Conservation (phyloP, 768 basidiomycete genomes). For the Mycena rosella region DNA sequence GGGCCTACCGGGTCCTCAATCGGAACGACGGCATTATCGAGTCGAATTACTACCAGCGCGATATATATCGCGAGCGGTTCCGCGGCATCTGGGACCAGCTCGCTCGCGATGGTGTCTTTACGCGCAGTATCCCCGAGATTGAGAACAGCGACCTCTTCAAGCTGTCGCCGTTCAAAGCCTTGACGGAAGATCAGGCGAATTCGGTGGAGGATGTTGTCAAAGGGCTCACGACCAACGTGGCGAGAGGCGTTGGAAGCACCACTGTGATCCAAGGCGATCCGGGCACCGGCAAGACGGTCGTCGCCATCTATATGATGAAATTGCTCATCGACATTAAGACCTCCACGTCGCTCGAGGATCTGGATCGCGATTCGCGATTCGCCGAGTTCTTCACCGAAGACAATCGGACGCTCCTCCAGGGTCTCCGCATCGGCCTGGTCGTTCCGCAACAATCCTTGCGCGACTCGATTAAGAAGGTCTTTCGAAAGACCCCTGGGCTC, state of each 20-base stretch:
- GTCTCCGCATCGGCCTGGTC: conserved; percentile 28
- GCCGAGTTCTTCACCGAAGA: conserved; percentile 31
- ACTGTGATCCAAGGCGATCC: conserved; percentile 29
- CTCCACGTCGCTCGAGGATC: conserved; percentile 27
- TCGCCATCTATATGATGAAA: conserved; percentile 33
- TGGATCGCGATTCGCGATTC: conserved; percentile 26
- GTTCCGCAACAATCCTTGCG: conserved; percentile 31
- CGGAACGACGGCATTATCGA: conserved; percentile 28
- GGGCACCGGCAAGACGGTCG: conserved; percentile 27
- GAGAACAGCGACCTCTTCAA: conserved; percentile 31
- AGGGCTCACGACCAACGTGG: conserved; percentile 15
- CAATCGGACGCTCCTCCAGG: conserved; percentile 28
- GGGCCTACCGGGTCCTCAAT: conserved; percentile 29
- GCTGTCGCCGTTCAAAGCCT: conserved; percentile 32
- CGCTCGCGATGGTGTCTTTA: conserved; percentile 29
- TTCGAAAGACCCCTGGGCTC: conserved; percentile 30
- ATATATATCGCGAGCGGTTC: conserved; percentile 30
- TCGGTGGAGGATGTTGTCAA: conserved; percentile 27
- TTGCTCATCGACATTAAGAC: conserved; percentile 29
- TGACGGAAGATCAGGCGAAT: conserved; percentile 31
- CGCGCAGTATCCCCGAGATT: conserved; percentile 30
- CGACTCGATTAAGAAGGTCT: conserved; percentile 30
- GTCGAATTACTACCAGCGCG: conserved; percentile 31
- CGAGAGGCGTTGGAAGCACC: conserved; percentile 30
- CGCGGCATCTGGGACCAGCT: conserved; percentile 31